Evolutionary conservation across 495 filamentous ascomycete species (phyloP).

Genomic region (Aspergillus panamensis): DNA sequence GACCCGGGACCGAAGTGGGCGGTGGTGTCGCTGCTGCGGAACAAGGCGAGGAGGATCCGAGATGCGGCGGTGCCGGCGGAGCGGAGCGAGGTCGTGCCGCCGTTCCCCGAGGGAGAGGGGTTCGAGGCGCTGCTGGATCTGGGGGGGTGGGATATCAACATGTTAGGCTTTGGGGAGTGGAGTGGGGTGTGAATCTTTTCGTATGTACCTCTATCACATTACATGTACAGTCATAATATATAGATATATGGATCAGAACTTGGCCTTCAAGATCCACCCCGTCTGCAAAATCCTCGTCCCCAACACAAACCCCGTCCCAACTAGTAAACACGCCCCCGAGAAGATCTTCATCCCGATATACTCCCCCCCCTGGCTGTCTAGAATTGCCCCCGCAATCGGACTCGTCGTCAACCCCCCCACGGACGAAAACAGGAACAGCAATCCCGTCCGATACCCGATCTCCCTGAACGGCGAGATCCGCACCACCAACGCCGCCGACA

Average conservation of each 20-base stretch:
- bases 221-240: too few species aligned
- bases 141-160: constrained; percentile 3
- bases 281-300: constrained; percentile 16
- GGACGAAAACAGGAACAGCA: constrained; percentile 21
- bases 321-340: constrained; percentile 23
- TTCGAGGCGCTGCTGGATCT: not conserved
- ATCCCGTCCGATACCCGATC: constrained; percentile 28
- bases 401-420: constrained; percentile 50
- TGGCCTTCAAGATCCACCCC: constrained; percentile 13
- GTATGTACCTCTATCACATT: too few species aligned
- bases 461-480: constrained; percentile 28
- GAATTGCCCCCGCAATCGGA: constrained; percentile 59
- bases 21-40: constrained; percentile 23
- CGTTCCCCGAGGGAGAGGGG: not conserved
- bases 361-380: constrained; percentile 15
- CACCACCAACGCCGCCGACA: constrained; percentile 26
- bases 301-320: constrained; percentile 17
- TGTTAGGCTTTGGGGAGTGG: constrained; percentile 6
- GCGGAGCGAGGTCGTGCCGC: not conserved
- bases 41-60: constrained; percentile 26
- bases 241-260: constrained; percentile 10
- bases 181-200: not conserved
- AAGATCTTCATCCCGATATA: constrained; percentile 27
- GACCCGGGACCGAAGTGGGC: constrained; percentile 22
- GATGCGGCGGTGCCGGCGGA: constrained; percentile 10